Evolutionary conservation across 495 filamentous ascomycete genomes (phyloP).

Genomic region (Opeltia flavorubescens): DNA sequence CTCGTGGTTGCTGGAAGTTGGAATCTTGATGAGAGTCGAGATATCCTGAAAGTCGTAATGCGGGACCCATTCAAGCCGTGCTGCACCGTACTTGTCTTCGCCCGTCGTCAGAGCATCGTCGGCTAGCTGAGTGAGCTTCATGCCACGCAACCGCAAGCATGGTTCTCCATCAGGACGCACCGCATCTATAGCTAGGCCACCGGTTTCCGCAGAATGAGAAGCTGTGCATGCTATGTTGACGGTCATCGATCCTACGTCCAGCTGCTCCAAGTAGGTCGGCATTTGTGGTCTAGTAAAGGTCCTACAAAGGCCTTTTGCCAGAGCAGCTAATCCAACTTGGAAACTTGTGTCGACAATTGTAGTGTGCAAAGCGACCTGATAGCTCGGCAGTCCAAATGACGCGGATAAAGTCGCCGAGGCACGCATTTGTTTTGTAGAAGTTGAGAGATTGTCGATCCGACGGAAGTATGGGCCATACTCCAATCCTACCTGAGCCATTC

Average conservation of each 20-base stretch:
- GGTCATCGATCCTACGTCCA: slow-evolving; percentile 17
- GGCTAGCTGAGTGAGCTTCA: background rate
- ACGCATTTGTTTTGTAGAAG: slow-evolving; percentile 10
- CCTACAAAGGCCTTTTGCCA: slow-evolving; percentile 16
- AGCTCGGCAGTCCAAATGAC: background rate
- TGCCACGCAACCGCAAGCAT: background rate
- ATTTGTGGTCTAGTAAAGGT: slow-evolving; percentile 19
- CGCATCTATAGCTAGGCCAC: slow-evolving; percentile 17
- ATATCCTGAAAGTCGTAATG: slow-evolving; percentile 9
- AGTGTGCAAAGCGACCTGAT: slow-evolving; percentile 25
- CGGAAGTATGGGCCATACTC: slow-evolving; percentile 26
- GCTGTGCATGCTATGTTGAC: slow-evolving; percentile 10
- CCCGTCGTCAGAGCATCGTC: background rate
- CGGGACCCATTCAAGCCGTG: slow-evolving; percentile 10
- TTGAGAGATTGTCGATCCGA: slow-evolving; percentile 19
- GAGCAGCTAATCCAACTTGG: slow-evolving; percentile 24
- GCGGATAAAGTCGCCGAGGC: slow-evolving; percentile 12
- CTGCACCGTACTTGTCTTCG: background rate
- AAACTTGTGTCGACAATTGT: slow-evolving; percentile 28
- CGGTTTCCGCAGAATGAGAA: slow-evolving; percentile 19
- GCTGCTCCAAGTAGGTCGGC: slow-evolving; percentile 24
- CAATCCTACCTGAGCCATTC: slow-evolving; percentile 22
- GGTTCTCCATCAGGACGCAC: background rate
- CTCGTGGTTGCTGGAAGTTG: background rate
- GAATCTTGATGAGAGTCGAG: background rate